These are phyloP conservation scores for Leishmania amazonensis DNA, from an alignment of 208 protist genomes.

Conservation along the genomic window DNA sequence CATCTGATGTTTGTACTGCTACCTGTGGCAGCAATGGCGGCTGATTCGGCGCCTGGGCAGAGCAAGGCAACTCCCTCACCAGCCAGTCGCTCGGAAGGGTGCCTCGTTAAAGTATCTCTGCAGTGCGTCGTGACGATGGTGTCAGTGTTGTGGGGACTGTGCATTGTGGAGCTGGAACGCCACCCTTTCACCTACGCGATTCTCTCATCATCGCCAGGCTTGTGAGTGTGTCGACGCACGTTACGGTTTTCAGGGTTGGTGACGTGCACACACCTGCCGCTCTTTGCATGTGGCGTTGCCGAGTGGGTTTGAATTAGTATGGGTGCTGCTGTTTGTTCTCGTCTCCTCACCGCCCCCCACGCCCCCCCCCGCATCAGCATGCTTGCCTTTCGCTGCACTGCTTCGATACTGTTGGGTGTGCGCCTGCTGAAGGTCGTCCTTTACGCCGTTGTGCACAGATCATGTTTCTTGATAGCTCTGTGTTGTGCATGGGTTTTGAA, in stretches of 20 bases:
- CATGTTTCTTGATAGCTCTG: background rate
- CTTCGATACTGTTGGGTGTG: background rate
- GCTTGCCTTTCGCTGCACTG: background rate
- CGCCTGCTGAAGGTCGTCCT: background rate
- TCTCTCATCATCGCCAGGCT: background rate
- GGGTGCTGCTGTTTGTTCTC: background rate
- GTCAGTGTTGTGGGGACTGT: constrained; percentile 52
- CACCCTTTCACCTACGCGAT: constrained; percentile 25
- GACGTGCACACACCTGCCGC: background rate
- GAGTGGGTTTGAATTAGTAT: background rate
- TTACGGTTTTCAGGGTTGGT: background rate
- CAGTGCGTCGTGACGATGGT: constrained; percentile 50
- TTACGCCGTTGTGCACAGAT: background rate
- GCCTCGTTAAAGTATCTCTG: constrained; percentile 48
- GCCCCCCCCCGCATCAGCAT: background rate
- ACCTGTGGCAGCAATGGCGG: constrained; percentile 11
- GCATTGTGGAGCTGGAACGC: constrained; percentile 38
- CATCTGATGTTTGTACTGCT: constrained; percentile 17
- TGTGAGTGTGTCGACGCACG: constrained; percentile 6
- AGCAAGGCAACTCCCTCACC: background rate
- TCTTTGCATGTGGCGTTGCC: background rate
- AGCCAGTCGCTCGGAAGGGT: constrained; percentile 35
- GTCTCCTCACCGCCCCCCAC: background rate
- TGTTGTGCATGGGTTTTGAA: background rate
- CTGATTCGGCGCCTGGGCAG: background rate